Percentiles rank a stretch among this genome's conserved stretches.
Conservation (phyloP, 192 early-diverging fungal genomes). For the Backusella morwellensis region DNA sequence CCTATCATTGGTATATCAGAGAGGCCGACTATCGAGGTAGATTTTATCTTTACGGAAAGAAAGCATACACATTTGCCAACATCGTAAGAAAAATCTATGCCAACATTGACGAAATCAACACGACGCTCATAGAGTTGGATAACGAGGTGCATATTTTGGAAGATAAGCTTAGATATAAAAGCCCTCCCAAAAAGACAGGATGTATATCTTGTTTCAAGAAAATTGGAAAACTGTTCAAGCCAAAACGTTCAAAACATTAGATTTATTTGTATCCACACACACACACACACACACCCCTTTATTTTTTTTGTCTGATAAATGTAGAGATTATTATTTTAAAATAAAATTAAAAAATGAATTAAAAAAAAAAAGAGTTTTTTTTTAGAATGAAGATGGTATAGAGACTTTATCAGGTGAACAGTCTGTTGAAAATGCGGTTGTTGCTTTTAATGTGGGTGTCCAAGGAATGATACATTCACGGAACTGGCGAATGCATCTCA, state of each 20-base stretch:
- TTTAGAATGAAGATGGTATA: slow-evolving; percentile 2
- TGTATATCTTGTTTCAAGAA: not conserved
- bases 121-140: not conserved
- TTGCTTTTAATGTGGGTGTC: slow-evolving; percentile 5
- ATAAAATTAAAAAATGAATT: not conserved
- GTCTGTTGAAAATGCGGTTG: not conserved
- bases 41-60: not conserved
- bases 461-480: not conserved
- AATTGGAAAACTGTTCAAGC: not conserved
- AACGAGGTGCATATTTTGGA: not conserved
- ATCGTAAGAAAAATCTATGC: too few species aligned
- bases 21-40: not conserved
- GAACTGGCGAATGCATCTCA: slow-evolving; percentile 2
- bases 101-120: not conserved
- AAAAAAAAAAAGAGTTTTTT: not conserved
- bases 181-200: not conserved
- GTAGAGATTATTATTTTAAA: not conserved
- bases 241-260: not conserved
- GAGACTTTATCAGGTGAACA: slow-evolving; percentile 1
- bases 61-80: too few species aligned
- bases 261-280: too few species aligned
- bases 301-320: too few species aligned
- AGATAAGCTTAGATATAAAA: not conserved
- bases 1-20: too few species aligned
- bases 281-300: too few species aligned